Evolutionary conservation across 768 basidiomycete genomes (phyloP).

Genomic region (Pleurotus salmoneostramineus): DNA sequence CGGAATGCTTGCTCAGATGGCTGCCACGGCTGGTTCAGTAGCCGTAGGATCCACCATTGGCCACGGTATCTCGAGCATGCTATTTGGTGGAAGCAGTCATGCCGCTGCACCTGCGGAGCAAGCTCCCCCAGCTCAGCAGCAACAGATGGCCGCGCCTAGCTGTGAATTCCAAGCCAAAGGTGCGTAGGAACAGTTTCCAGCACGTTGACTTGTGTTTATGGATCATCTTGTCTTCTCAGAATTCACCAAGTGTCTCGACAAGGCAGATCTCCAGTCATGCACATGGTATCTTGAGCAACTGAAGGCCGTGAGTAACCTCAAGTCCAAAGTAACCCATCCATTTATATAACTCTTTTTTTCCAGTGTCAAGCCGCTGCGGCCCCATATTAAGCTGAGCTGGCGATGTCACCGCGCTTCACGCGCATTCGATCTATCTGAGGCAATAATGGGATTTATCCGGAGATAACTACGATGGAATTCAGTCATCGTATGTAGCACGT

Average conservation of each 20-base stretch:
- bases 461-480: background rate
- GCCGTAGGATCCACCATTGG: constrained; percentile 86
- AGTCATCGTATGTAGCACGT: background rate
- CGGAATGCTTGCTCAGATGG: constrained; percentile 81
- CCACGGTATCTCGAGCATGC: constrained; percentile 87
- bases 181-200: constrained; percentile 20
- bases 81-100: constrained; percentile 69
- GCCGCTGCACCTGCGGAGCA: constrained; percentile 43
- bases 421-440: too few relatives aligned
- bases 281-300: constrained; percentile 86
- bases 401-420: too few relatives aligned
- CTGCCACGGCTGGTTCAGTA: constrained; percentile 87
- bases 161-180: constrained; percentile 86
- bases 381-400: constrained; percentile 34
- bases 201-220: background rate
- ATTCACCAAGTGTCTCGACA: constrained; percentile 83
- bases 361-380: constrained; percentile 78
- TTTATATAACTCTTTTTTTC: constrained; percentile 1
- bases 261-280: constrained; percentile 75
- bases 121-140: constrained; percentile 45
- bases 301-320: constrained; percentile 62
- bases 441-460: too few relatives aligned
- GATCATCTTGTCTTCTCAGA: constrained; percentile 35
- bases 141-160: constrained; percentile 44
- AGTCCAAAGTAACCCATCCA: constrained; percentile 1